These are phyloP conservation scores for Lathyrus oleraceus DNA, from an alignment of 306 rosid genomes.

Conservation along the genomic window DNA sequence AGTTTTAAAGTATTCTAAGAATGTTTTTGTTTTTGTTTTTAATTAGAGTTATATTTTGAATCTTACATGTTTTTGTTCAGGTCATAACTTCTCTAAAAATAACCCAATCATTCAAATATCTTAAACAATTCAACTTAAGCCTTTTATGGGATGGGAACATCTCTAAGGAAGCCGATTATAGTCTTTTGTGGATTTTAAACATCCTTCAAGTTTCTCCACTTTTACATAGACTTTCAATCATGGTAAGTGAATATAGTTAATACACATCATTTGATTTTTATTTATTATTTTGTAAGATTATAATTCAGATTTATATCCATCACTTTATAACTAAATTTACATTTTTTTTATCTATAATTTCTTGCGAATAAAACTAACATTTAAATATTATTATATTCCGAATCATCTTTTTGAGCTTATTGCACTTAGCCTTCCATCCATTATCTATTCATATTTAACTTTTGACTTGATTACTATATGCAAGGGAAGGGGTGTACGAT, in stretches of 20 bases:
- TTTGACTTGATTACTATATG: too few species aligned
- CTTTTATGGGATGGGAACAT: too few species aligned
- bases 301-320: too few species aligned
- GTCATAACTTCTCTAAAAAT: not conserved
- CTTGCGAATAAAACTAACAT: too few species aligned
- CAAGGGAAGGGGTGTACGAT: too few species aligned
- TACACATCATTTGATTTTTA: not conserved
- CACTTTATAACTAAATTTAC: too few species aligned
- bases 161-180: not conserved
- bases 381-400: too few species aligned
- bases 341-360: too few species aligned
- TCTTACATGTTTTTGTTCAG: not conserved
- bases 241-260: not conserved
- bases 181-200: not conserved
- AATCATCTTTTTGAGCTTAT: too few species aligned
- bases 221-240: not conserved
- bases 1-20: not conserved
- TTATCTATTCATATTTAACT: too few species aligned
- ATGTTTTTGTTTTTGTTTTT: not conserved
- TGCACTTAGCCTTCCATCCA: too few species aligned
- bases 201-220: conserved; percentile 1
- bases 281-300: not conserved
- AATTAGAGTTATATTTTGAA: not conserved
- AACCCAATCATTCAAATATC: not conserved
- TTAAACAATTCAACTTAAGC: not conserved